Evolutionary conservation across 768 basidiomycete species (phyloP), one percentile per base, ranked within the genome.

Genomic region (Tylopilus rubrobrunneus): DNA sequence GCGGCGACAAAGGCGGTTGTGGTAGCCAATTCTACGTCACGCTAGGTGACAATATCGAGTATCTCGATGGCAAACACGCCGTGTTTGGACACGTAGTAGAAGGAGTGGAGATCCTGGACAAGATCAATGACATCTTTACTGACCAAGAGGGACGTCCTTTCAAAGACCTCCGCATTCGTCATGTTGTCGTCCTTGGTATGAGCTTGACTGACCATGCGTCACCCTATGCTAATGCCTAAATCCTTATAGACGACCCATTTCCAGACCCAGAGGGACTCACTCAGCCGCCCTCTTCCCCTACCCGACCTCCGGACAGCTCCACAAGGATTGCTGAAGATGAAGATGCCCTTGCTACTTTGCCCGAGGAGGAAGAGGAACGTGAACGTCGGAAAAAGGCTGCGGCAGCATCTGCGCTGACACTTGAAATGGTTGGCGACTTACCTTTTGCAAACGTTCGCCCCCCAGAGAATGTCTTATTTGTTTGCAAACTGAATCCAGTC

Each of bases 391-490:
- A 87, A 71, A 87, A 88, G 49, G 93, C 94, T 0, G 96, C 97
- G 0, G 84, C 83, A 1, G 93, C 96, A 0, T 93, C 94, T 43
- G 97, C 97, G 1, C 75, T 99, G 37, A 98, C 97, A 5, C 82
- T 99, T 48, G 97, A 99, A 71, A 99, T 99, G 97, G 96, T 99
- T 52, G 97, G 97, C 31, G 97, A 99, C 71, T 76, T 98, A 49
- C 97, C 97, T 1, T 98, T 99, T 67, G 97, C 97, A 25, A 94
- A 96, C 64, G 94, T 99, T 42, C 84, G 94, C 42, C 97, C 97
- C 0, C 97, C 97, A 1, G 97, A 99, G 73, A 98, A 98, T 69
- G 94, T 98, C 27, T 73, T 99, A 12, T 99, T 99, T 71, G 95
- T 99, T 10, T 99, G 97, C 84, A 98, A 98, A 67, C 81, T 98